Evolutionary conservation across 495 filamentous ascomycete genomes (phyloP), one percentile per base, ranked within the genome.

Genomic region (Cercophora sp.): DNA sequence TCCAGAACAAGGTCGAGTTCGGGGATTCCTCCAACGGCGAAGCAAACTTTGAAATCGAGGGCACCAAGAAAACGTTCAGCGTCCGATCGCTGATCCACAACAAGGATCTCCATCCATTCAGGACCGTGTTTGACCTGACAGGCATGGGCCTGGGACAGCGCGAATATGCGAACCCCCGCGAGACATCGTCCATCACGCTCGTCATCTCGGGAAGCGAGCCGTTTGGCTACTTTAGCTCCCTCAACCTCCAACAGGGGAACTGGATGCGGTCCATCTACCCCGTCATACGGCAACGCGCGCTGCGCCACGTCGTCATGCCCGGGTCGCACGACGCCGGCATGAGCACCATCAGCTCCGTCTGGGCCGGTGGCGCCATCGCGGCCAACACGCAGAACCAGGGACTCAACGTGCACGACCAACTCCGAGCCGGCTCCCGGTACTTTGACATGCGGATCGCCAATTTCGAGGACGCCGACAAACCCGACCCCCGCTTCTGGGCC

Each of bases 271-370:
- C n/a, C 23, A 29, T 60, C 2, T 40, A 44, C 29, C n/a, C 23
- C 1, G 35, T 51, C n/a, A 56, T 60, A 44, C 45, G 42, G 8
- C 44, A 53, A 31, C 37, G 58, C 4, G 31, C 50, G 25, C 45
- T 60, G 4, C 48, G 53, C 11, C 49, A 60, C 45, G 31, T 56
- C 19, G 22, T 48, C 40, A 43, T 56, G 48, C 53, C 54, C 11
- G 54, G 53, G 18, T 48, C 57, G 16, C 57, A 60, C 45, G 54
- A 60, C 45, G 49, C 57, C 3, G 53, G 37, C 32, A 56, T 56
- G 53, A n/a, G n/a, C n/a, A n/a, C n/a, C n/a, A n/a, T n/a, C n/a
- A n/a, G n/a, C n/a, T 15, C 8, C 15, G 29, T 22, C 36, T 40
- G 54, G 44, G 23, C 13, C 10, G 34, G 39, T 20, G 25, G 9